Conservation (phyloP, 352 stramenopile genomes). For the Phytopythium sindhum region DNA sequence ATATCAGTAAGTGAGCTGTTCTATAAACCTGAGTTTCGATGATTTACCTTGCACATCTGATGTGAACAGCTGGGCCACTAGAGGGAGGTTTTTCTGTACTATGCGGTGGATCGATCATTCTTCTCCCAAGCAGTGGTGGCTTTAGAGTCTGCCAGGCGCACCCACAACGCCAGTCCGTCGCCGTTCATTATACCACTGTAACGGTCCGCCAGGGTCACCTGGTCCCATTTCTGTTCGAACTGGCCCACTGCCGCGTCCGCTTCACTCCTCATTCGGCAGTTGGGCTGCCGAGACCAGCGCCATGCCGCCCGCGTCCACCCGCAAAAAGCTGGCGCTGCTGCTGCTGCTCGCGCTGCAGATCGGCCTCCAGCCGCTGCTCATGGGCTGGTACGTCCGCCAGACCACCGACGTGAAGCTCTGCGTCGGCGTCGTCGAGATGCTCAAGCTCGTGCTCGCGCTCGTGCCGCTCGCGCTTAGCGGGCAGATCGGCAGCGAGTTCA, state of each 20-base stretch:
- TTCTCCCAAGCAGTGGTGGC: background rate
- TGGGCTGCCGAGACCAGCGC: background rate
- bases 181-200: background rate
- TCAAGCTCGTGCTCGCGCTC: constrained; percentile 70
- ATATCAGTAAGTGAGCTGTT: too few species aligned
- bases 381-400: constrained; percentile 66
- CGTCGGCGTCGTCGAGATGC: constrained; percentile 68
- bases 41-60: too few species aligned
- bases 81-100: too few species aligned
- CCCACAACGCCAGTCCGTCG: background rate
- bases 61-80: too few species aligned
- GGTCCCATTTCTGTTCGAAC: background rate
- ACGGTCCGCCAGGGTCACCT: background rate
- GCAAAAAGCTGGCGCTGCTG: constrained; percentile 46
- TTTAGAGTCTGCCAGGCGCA: background rate
- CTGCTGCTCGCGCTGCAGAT: constrained; percentile 69
- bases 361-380: constrained; percentile 73
- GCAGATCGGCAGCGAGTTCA: constrained; percentile 46
- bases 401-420: constrained; percentile 59
- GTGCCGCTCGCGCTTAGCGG: constrained; percentile 52
- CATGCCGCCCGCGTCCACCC: too few species aligned
- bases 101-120: too few species aligned
- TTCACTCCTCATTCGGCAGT: background rate
- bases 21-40: too few species aligned
- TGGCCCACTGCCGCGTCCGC: too few species aligned